These are phyloP conservation scores for Lupinus albus DNA, from an alignment of 306 rosid species.

Conservation along the genomic window DNA sequence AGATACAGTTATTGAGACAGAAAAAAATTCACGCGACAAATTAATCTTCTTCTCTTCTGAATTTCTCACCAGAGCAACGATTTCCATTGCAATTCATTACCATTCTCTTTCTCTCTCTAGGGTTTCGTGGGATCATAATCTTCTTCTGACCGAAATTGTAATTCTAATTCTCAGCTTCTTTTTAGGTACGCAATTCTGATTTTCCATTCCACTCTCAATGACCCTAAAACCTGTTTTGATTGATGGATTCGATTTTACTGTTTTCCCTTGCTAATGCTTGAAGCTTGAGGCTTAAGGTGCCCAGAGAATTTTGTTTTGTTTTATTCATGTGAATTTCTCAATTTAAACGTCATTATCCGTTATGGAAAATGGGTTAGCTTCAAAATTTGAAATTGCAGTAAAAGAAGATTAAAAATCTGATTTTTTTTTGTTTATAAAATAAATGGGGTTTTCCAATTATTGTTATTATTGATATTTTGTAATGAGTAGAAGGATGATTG, in stretches of 20 bases:
- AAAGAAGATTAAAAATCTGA: not conserved
- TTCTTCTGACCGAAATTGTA: conserved; percentile 54
- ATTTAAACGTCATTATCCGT: not conserved
- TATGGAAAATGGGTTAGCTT: not conserved
- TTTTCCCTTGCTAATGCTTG: conserved; percentile 27
- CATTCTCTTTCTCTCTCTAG: conserved; percentile 30
- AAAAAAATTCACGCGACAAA: too few species aligned
- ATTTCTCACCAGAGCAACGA: too few species aligned
- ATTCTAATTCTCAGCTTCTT: conserved; percentile 49
- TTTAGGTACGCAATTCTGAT: not conserved
- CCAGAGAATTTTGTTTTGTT: not conserved
- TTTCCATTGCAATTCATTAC: too few species aligned
- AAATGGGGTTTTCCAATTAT: too few species aligned
- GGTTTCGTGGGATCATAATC: conserved; percentile 47
- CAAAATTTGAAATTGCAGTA: not conserved
- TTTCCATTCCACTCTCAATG: not conserved
- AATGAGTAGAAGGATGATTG: conserved; percentile 40
- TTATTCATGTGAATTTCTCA: not conserved
- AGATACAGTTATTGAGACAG: too few species aligned
- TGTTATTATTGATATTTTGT: too few species aligned
- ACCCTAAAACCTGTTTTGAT: conserved; percentile 1
- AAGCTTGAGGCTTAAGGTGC: conserved; percentile 16
- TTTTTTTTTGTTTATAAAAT: not conserved
- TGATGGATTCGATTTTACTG: conserved; percentile 1
- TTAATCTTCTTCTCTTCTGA: too few species aligned